A percentile compares a stretch with the other conserved stretches of the same genome.
Evolutionary conservation across 768 basidiomycete species (phyloP).

Genomic region (Chlorophyllum brunneum): DNA sequence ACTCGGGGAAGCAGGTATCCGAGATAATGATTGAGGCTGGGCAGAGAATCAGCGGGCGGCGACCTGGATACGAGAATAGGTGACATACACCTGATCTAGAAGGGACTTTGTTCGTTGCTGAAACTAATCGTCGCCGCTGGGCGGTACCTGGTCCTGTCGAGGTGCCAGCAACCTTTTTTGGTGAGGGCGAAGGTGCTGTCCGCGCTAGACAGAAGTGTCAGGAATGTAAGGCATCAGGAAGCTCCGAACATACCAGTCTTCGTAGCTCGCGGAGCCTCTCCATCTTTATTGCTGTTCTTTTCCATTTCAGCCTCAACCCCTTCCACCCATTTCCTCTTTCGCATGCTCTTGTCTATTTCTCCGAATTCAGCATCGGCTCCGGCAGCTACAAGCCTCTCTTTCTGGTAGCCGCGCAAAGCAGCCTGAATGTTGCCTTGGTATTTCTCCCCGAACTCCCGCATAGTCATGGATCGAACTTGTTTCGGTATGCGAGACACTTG

Average conservation of each 20-base stretch:
- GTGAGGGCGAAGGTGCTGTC: conserved; percentile 46
- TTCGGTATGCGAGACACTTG: conserved; percentile 73
- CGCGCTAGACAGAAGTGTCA: conserved; percentile 21
- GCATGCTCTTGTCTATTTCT: conserved; percentile 62
- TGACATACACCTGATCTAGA: conserved; percentile 28
- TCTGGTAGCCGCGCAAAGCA: conserved; percentile 65
- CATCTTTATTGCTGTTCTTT: conserved; percentile 25
- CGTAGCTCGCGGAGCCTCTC: conserved; percentile 39
- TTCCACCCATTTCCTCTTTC: conserved; percentile 77
- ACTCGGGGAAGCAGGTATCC: conserved; percentile 37
- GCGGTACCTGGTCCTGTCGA: conserved; percentile 52
- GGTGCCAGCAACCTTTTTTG: conserved; percentile 49
- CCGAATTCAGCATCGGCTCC: conserved; percentile 45
- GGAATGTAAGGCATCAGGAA: neutral
- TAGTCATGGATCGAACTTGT: conserved; percentile 64
- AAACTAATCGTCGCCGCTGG: conserved; percentile 40
- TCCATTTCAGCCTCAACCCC: conserved; percentile 51
- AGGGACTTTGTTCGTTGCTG: conserved; percentile 39
- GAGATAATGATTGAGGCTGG: conserved; percentile 31
- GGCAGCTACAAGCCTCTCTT: conserved; percentile 51
- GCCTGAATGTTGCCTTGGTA: conserved; percentile 75
- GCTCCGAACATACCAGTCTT: conserved; percentile 52
- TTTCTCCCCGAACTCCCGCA: conserved; percentile 76
- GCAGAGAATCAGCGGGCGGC: neutral
- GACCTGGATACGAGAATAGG: neutral